Percentiles rank a stretch among this genome's conserved stretches.
Evolutionary conservation across 805 yeast species (phyloP).

Genomic region (Yarrowia yakushimensis): DNA sequence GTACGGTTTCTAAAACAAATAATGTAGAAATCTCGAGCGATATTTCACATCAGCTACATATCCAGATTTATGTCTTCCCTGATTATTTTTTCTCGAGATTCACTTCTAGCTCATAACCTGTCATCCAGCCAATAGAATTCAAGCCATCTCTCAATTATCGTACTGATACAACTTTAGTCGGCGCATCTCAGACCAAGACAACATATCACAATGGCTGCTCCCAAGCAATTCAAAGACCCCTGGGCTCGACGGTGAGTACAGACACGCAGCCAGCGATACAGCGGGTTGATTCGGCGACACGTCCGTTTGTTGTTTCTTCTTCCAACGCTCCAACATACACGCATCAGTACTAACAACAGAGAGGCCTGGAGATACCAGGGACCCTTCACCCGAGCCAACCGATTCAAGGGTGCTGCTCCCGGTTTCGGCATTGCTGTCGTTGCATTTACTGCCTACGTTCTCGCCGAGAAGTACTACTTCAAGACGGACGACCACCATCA

Average conservation of each 20-base stretch:
- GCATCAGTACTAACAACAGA: constrained; percentile 41
- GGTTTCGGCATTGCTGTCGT: constrained; percentile 77
- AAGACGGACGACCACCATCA: constrained; percentile 23
- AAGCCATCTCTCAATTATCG: constrained; percentile 1
- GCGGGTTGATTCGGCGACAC: neutral
- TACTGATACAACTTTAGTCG: constrained; percentile 13
- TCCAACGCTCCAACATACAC: no score
- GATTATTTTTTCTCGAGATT: neutral
- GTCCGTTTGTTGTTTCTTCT: neutral
- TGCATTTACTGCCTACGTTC: constrained; percentile 50
- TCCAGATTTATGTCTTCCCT: no score
- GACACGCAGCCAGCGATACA: neutral
- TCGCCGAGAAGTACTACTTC: constrained; percentile 12
- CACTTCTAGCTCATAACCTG: constrained; percentile 3
- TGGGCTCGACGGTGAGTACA: constrained; percentile 48
- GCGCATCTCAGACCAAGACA: constrained; percentile 10
- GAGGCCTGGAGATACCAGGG: constrained; percentile 92
- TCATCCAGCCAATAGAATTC: constrained; percentile 18
- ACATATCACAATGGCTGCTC: constrained; percentile 29
- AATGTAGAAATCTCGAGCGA: no score
- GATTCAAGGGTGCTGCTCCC: constrained; percentile 71
- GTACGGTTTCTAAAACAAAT: no score
- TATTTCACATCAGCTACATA: no score
- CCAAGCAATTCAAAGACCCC: constrained; percentile 44
- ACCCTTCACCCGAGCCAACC: constrained; percentile 64